These are phyloP conservation scores for Eucalyptus curtisii DNA, from an alignment of 345 rosid species.

Conservation along the genomic window DNA sequence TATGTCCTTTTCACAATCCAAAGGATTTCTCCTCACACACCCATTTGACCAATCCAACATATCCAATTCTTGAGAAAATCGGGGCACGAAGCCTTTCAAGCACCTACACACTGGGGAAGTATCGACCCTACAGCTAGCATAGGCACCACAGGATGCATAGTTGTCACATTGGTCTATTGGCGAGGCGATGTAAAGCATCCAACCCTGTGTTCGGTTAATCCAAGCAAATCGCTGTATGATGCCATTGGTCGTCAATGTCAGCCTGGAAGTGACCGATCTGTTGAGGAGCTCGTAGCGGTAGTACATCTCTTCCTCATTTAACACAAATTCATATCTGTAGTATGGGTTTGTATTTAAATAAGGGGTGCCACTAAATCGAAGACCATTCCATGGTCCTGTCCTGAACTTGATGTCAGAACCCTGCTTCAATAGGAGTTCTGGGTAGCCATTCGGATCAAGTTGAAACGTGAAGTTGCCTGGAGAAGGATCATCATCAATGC, in stretches of 20 bases:
- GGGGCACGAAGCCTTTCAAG: slow-evolving; percentile 31
- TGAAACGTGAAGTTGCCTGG: slow-evolving; percentile 6
- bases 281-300: slow-evolving; percentile 8
- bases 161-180: slow-evolving; percentile 30
- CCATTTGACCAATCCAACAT: slow-evolving; percentile 19
- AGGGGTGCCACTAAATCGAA: slow-evolving; percentile 23
- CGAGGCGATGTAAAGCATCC: slow-evolving; percentile 12
- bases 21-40: slow-evolving; percentile 21
- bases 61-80: slow-evolving; percentile 9
- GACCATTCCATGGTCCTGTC: slow-evolving; percentile 39
- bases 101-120: slow-evolving; percentile 22
- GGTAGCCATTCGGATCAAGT: slow-evolving; percentile 19
- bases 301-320: slow-evolving; percentile 12
- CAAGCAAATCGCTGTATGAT: slow-evolving; percentile 13
- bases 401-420: slow-evolving; percentile 1
- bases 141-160: slow-evolving; percentile 21
- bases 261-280: slow-evolving; percentile 8
- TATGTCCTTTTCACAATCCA: slow-evolving; percentile 18
- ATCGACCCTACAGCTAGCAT: slow-evolving; percentile 19
- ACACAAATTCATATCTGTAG: slow-evolving; percentile 3
- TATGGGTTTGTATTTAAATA: not conserved
- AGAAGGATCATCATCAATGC: slow-evolving; percentile 30
- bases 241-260: slow-evolving; percentile 10
- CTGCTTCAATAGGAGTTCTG: slow-evolving; percentile 12
- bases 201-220: slow-evolving; percentile 9